phyloP scores from a whole-genome alignment of 129 eudicot species.

The Smallanthus sonchifolius region DNA sequence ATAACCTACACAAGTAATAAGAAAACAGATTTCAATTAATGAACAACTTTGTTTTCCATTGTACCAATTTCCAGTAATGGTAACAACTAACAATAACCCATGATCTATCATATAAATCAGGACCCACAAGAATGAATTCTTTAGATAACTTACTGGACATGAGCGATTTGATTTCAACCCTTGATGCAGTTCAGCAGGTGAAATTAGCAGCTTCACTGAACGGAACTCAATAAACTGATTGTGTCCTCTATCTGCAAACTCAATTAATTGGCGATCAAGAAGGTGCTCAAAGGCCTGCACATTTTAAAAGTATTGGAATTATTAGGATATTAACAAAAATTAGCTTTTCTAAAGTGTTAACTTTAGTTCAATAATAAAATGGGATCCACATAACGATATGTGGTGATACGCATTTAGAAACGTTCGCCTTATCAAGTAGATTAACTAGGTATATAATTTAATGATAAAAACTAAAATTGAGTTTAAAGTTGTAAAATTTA shows the following conservation, averaged over 20 bases:
- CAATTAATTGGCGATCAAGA: conserved; percentile 56
- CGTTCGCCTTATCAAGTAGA: no score
- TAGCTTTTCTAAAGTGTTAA: not conserved
- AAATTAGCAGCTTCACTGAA: conserved; percentile 65
- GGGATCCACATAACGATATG: not conserved
- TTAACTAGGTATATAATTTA: no score
- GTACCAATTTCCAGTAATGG: not conserved
- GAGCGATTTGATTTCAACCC: conserved; percentile 60
- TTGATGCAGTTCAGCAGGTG: conserved; percentile 58
- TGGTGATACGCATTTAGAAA: not conserved
- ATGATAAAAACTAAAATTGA: no score
- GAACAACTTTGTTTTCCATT: not conserved
- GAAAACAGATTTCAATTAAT: not conserved
- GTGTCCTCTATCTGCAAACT: conserved; percentile 69
- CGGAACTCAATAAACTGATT: conserved; percentile 77
- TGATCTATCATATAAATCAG: not conserved
- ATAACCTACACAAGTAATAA: conserved; percentile 44
- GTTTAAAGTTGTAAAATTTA: no score
- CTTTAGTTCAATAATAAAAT: not conserved
- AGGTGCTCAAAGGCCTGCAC: conserved; percentile 96
- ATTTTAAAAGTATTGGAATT: not conserved
- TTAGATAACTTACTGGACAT: conserved; percentile 63
- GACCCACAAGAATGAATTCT: not conserved
- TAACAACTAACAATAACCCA: not conserved
- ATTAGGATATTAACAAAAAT: not conserved